Conservation (phyloP, 2,329 filamentous ascomycete species). For the Colletotrichum tamarilloi region DNA sequence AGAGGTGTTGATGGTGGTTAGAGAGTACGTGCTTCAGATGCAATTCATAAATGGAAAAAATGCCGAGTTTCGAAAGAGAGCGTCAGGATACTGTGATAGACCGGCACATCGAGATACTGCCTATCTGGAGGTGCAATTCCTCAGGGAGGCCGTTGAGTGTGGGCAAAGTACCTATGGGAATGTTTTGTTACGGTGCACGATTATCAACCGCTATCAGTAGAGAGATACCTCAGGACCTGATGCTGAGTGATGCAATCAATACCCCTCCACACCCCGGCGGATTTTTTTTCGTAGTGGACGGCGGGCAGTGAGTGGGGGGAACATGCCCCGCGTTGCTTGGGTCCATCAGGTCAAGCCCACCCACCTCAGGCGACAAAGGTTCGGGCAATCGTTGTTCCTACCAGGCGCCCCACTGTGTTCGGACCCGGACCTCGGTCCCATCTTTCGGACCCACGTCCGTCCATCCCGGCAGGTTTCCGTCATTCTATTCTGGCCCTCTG, state of each 20-base stretch:
- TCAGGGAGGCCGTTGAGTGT: background rate
- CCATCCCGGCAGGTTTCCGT: background rate
- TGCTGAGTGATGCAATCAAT: conserved; percentile 21
- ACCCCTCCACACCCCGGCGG: conserved; percentile 6
- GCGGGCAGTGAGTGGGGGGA: background rate
- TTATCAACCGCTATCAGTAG: background rate
- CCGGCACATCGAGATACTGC: background rate
- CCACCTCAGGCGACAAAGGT: background rate
- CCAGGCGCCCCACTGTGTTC: background rate
- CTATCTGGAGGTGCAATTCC: background rate
- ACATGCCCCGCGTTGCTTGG: conserved; percentile 13
- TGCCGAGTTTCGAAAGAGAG: background rate
- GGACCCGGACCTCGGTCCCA: background rate
- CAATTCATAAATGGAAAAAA: background rate
- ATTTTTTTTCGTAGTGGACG: conserved; percentile 8
- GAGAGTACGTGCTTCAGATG: background rate
- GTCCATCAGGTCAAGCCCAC: background rate
- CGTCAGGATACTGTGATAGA: background rate
- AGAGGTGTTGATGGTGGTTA: background rate
- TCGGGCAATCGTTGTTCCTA: conserved; percentile 22
- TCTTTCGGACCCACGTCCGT: background rate
- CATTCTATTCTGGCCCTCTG: background rate
- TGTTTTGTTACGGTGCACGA: background rate
- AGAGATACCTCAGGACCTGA: background rate
- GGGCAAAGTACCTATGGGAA: background rate